Evolutionary conservation across 2,329 filamentous ascomycete species (phyloP).

Genomic region (Arachnomyces sp.): DNA sequence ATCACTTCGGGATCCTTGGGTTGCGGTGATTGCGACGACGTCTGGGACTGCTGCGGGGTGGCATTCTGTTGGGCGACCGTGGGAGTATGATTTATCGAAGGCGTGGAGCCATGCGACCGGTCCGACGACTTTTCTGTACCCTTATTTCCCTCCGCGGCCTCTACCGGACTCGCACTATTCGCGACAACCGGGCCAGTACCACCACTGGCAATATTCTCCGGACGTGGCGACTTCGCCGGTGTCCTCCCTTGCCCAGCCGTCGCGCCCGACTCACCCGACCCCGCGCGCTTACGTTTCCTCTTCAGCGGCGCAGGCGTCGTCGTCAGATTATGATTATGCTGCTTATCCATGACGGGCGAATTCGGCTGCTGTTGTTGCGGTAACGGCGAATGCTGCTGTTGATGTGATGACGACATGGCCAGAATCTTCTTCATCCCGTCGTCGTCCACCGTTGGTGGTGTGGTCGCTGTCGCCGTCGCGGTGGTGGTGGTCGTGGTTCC

Average conservation of each 20-base stretch:
- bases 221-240: conserved; percentile 6
- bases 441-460: no score
- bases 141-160: conserved; percentile 4
- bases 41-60: background rate
- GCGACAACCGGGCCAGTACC: conserved; percentile 11
- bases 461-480: no score
- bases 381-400: no score
- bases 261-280: conserved; percentile 37
- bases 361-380: background rate
- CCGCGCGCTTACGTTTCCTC: conserved; percentile 53
- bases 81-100: conserved; percentile 9
- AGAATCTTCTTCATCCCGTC: conserved; percentile 29
- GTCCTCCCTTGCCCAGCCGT: conserved; percentile 23
- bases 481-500: no score
- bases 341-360: conserved; percentile 3
- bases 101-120: conserved; percentile 8
- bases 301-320: conserved; percentile 30
- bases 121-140: conserved; percentile 6
- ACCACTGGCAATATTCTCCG: conserved; percentile 14
- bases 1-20: conserved; percentile 41
- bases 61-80: background rate
- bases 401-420: conserved; percentile 25
- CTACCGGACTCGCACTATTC: no score
- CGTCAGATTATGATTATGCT: conserved; percentile 7
- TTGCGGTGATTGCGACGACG: background rate